phyloP scores from a whole-genome alignment of 1,284 basidiomycete species.

The Ganoderma multipileum region DNA sequence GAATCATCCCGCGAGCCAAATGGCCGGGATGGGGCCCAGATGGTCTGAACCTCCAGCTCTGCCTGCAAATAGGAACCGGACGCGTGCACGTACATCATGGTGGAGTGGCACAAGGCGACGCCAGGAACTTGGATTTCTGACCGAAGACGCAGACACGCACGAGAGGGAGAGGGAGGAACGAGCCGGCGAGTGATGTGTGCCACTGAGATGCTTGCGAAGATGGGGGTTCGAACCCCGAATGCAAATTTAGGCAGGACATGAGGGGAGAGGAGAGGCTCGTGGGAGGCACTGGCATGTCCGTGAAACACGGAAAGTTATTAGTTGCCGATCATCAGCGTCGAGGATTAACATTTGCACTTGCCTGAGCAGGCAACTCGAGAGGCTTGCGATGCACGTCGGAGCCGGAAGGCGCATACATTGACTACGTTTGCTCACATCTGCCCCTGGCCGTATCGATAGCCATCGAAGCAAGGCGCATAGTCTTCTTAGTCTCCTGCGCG shows the following conservation, averaged over 20 bases:
- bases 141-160: not conserved
- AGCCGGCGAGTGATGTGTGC: not conserved
- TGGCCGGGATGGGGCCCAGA: not conserved
- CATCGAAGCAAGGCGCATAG: not conserved
- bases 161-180: not conserved
- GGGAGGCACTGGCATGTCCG: not conserved
- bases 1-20: conserved; percentile 13
- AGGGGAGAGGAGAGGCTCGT: not conserved
- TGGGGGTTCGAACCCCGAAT: conserved; percentile 17
- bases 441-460: not conserved
- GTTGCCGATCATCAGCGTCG: not conserved
- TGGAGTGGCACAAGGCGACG: conserved; percentile 7
- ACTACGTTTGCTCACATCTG: not conserved
- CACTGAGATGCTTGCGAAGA: conserved; percentile 12
- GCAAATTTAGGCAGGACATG: not conserved
- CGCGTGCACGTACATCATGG: not conserved
- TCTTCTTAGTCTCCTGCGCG: not conserved
- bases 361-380: not conserved
- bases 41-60: not conserved
- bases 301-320: not conserved
- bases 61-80: not conserved
- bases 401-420: not conserved
- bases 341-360: not conserved
- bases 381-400: not conserved
- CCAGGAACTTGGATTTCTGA: not conserved